Conservation (phyloP, 2,329 filamentous ascomycete species). For the Cladosporium sp. region DNA sequence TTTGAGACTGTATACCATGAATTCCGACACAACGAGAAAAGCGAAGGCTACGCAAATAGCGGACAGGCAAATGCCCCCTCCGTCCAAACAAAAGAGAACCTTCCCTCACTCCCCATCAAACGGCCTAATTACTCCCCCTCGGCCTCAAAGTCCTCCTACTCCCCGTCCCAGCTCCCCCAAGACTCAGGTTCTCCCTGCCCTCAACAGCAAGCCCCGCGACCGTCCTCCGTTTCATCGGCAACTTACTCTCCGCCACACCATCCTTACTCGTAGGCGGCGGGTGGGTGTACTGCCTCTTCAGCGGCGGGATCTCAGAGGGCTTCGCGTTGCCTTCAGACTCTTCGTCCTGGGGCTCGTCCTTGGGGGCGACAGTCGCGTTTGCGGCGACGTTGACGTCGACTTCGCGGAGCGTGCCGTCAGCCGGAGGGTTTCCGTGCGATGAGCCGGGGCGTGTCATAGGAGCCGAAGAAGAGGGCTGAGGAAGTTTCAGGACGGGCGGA, state of each 20-base stretch:
- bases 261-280: conserved; percentile 9
- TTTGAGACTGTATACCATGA: too few relatives aligned
- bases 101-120: background rate
- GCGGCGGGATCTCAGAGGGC: background rate
- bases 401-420: conserved; percentile 34
- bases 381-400: conserved; percentile 41
- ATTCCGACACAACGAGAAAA: too few relatives aligned
- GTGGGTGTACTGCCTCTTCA: conserved; percentile 5
- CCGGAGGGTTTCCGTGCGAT: conserved; percentile 20
- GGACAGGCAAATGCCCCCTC: too few relatives aligned
- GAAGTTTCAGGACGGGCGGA: conserved; percentile 19
- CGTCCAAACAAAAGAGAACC: background rate
- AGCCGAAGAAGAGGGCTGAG: conserved; percentile 17
- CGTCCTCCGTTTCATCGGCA: conserved; percentile 33
- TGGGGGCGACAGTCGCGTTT: conserved; percentile 20
- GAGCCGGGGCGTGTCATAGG: conserved; percentile 23
- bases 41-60: too few relatives aligned
- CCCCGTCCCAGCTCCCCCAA: conserved; percentile 21
- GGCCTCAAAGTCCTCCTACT: conserved; percentile 2
- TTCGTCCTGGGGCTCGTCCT: conserved; percentile 17
- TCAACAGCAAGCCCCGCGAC: conserved; percentile 29
- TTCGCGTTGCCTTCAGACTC: conserved; percentile 25
- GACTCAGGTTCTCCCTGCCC: conserved; percentile 31
- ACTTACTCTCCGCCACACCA: conserved; percentile 19
- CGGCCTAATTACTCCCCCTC: conserved; percentile 2